These are phyloP conservation scores for Penicillium crystallinum DNA, from an alignment of 495 filamentous ascomycete species.

Conservation along the genomic window DNA sequence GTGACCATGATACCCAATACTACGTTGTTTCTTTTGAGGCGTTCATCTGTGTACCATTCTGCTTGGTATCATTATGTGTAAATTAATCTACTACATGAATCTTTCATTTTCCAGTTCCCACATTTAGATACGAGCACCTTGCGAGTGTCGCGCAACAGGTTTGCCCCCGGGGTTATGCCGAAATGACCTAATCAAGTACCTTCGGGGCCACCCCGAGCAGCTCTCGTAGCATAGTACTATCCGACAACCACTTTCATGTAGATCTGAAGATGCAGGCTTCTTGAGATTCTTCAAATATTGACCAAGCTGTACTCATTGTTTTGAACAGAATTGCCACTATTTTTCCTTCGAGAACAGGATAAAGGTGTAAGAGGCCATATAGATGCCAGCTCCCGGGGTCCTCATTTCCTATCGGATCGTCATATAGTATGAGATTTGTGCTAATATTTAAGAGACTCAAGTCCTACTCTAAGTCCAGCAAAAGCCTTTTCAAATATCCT, in stretches of 20 bases:
- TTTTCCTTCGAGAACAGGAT: not conserved
- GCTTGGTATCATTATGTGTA: not conserved
- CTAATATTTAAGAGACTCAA: not conserved
- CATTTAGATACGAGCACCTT: conserved; percentile 4
- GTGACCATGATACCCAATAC: conserved; percentile 23
- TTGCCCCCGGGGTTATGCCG: not conserved
- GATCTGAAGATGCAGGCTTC: not conserved
- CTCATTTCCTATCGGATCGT: conserved; percentile 5
- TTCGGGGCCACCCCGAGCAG: not conserved
- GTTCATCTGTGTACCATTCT: conserved; percentile 1
- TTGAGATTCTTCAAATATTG: not conserved
- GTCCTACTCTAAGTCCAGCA: not conserved
- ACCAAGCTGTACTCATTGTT: no score
- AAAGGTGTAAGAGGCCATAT: not conserved
- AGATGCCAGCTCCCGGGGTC: conserved; percentile 2
- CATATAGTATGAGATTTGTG: not conserved
- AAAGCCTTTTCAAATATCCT: not conserved
- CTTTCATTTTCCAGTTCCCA: not conserved
- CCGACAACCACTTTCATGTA: not conserved
- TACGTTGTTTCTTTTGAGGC: conserved; percentile 15
- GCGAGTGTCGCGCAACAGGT: not conserved
- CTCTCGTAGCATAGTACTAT: not conserved
- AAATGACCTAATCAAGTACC: conserved; percentile 6
- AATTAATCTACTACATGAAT: conserved; percentile 7
- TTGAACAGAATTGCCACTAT: no score